Percentiles rank a stretch among this genome's conserved stretches.
phyloP scores from a whole-genome alignment of 2,329 filamentous ascomycete species.

The Hyphodiscus sp. region DNA sequence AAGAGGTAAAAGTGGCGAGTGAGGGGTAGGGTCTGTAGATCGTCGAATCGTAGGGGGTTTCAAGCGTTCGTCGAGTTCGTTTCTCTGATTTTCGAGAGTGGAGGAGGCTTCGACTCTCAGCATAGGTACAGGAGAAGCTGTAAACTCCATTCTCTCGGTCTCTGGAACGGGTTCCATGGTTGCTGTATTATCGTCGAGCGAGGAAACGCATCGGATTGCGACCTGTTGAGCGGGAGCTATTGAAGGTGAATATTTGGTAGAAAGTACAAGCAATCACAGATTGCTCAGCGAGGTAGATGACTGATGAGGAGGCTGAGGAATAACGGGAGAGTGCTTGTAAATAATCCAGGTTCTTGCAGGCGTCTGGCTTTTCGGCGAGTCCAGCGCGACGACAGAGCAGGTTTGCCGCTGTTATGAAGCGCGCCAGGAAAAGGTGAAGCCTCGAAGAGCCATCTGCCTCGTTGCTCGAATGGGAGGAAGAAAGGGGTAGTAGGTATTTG shows the following conservation, averaged over 20 bases:
- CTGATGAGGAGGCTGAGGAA: constrained; percentile 3
- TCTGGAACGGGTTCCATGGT: constrained; percentile 63
- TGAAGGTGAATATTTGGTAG: neutral
- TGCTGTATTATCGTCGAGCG: constrained; percentile 11
- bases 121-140: constrained; percentile 48
- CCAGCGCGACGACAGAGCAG: constrained; percentile 16
- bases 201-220: neutral
- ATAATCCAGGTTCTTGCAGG: constrained; percentile 11
- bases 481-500: too few species aligned
- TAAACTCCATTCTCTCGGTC: constrained; percentile 61
- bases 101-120: constrained; percentile 37
- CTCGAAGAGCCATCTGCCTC: constrained; percentile 14
- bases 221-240: neutral
- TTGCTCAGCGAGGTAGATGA: constrained; percentile 6
- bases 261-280: constrained; percentile 8
- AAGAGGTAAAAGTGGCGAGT: constrained; percentile 43
- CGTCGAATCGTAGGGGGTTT: constrained; percentile 51
- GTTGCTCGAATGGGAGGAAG: neutral
- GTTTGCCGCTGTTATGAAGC: constrained; percentile 6
- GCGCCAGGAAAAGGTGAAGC: constrained; percentile 2
- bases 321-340: constrained; percentile 6
- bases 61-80: constrained; percentile 8
- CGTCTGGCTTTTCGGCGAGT: constrained; percentile 21
- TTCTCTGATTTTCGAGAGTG: constrained; percentile 11
- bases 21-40: constrained; percentile 50